Evolutionary conservation across 805 yeast genomes (phyloP).

Genomic region (Sugiyamaella qingdaonensis): DNA sequence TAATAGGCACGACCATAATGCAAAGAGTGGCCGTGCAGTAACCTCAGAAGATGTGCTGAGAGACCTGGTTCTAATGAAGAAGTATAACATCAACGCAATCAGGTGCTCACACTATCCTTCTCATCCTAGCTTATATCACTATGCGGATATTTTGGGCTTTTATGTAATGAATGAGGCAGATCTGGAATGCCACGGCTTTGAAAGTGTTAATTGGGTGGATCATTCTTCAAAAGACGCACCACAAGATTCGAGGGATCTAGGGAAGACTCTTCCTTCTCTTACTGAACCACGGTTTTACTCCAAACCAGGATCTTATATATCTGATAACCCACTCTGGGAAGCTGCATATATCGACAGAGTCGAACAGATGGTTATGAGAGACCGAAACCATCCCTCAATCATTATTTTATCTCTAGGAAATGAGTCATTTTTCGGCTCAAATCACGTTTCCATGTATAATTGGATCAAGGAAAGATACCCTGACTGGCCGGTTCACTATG

Average conservation of each 20-base stretch:
- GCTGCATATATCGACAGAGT: constrained; percentile 36
- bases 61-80: constrained; percentile 36
- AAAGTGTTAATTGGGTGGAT: not conserved
- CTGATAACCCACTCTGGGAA: constrained; percentile 34
- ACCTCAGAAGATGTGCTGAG: constrained; percentile 32
- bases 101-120: constrained; percentile 38
- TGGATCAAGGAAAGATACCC: constrained; percentile 29
- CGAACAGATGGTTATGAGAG: constrained; percentile 32
- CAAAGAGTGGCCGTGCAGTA: constrained; percentile 35
- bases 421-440: constrained; percentile 36
- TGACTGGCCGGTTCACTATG: constrained; percentile 36
- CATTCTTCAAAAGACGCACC: too few species aligned
- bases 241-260: not conserved
- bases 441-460: constrained; percentile 32
- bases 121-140: constrained; percentile 32
- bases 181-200: constrained; percentile 38
- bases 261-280: not conserved
- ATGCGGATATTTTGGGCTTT: constrained; percentile 34
- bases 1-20: constrained; percentile 38
- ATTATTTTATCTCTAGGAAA: constrained; percentile 39
- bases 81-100: constrained; percentile 35
- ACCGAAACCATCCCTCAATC: constrained; percentile 35
- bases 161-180: constrained; percentile 39
- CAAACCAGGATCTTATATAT: constrained; percentile 27
- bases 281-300: constrained; percentile 11